Evolutionary conservation across 257 asterid genomes (phyloP).

Genomic region (Solanum appendiculatum): DNA sequence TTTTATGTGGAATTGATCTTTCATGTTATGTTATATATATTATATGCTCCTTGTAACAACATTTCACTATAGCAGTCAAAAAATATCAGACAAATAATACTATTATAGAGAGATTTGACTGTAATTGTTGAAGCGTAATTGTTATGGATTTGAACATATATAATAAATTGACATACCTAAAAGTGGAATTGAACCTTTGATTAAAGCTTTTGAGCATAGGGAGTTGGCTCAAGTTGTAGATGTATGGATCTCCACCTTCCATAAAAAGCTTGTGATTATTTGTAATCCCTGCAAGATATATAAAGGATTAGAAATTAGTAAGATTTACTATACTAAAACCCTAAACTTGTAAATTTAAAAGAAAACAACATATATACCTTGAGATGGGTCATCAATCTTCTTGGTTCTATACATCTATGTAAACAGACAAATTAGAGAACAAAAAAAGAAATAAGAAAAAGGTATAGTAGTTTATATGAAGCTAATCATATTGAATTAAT

Average conservation of each 20-base stretch:
- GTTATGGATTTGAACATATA: not conserved
- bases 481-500: not conserved
- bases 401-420: conserved; percentile 78
- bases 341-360: not conserved
- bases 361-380: conserved; percentile 26
- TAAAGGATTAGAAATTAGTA: not conserved
- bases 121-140: not conserved
- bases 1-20: not conserved
- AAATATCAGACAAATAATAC: not conserved
- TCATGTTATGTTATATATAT: not conserved
- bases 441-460: not conserved
- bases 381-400: conserved; percentile 48
- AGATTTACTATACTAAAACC: conserved; percentile 1
- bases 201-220: conserved; percentile 25
- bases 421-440: not conserved
- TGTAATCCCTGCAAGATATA: conserved; percentile 19
- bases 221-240: conserved; percentile 56
- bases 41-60: no score
- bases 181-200: conserved; percentile 13
- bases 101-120: not conserved
- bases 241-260: conserved; percentile 51
- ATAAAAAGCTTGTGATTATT: conserved; percentile 26
- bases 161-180: conserved; percentile 26
- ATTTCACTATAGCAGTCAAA: not conserved
- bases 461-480: not conserved